Base-by-base conservation (phyloP, 139 green algal genomes). In the Raphidocelis subcapitata region DNA sequence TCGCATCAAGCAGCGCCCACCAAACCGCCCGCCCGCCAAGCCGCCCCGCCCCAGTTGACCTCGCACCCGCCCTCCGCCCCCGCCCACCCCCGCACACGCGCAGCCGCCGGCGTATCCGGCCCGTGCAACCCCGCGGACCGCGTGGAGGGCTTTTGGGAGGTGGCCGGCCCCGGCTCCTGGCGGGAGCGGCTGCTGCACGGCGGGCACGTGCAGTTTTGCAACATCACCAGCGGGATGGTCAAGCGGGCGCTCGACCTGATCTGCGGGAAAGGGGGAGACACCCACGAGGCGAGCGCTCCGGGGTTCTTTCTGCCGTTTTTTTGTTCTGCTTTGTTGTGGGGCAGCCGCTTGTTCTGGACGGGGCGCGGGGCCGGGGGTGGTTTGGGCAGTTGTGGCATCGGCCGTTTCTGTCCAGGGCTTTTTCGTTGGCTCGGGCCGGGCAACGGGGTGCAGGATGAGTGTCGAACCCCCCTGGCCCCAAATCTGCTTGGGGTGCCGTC, bases 51-150 rank as follows among this genome's bases (percentile, higher is more conserved):
- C 41, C 41, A 20, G 8, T 8, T 49, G 8, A 49, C 8, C 41
- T 20, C 41, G 41, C 12, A 49, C 41, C 8, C 41, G 41, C 41
- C 41, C 41, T 12, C 12, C 12, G 8, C 41, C 41, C 41, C n/a
- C n/a, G 41, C 41, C 41, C 8, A 49, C 41, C 12, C 41, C 41
- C 41, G 41, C n/a, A n/a, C n/a, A 49, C 41, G 8, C 2, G 32
- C 32, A 51, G 84, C 61, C 15, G 84, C 84, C 26, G 74, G 75
- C 54, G 62, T 81, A 1, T 47, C 69, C 0, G 71, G 77, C 47
- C 59, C 35, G 23, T 91, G 85, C 80, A 91, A 91, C 68, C 85
- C 85, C 14, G 20, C 36, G 2, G 77, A 68, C 24, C 65, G 69
- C 44, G 85, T 79, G 64, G 84, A 79, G 55, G 72, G 24, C 1